phyloP scores from a whole-genome alignment of 371 early-diverging fungal species.

The Syncephalastrum contaminatum region DNA sequence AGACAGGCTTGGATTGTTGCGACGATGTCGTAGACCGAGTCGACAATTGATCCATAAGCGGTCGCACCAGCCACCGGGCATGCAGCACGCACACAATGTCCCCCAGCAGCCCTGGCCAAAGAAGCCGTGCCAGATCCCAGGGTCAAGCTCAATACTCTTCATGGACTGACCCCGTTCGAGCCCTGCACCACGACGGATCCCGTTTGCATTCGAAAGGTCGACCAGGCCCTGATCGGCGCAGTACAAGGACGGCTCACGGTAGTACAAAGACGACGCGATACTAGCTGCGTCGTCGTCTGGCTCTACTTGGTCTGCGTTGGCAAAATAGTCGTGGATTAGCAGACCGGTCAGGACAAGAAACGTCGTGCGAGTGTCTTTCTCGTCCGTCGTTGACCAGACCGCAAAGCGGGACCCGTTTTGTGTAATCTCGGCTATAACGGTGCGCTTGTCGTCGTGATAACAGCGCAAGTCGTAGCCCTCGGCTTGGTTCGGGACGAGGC shows the following conservation, averaged over 20 bases:
- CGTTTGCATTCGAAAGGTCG: conserved; percentile 12
- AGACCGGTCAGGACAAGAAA: conserved; percentile 30
- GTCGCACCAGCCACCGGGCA: conserved; percentile 52
- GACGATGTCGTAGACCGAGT: conserved; percentile 6
- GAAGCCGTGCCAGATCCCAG: conserved; percentile 39
- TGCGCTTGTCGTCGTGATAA: conserved; percentile 1
- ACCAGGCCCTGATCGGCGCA: conserved; percentile 36
- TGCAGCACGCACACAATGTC: conserved; percentile 47
- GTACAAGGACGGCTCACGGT: conserved; percentile 10
- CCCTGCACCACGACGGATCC: conserved; percentile 16
- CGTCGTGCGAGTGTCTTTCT: conserved; percentile 11
- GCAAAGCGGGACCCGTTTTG: conserved; percentile 6
- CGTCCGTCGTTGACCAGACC: conserved; percentile 6
- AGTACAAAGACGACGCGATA: conserved; percentile 14
- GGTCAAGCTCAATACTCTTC: conserved; percentile 44
- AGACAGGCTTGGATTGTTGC: conserved; percentile 3
- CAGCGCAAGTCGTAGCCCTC: conserved; percentile 7
- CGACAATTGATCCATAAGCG: conserved; percentile 26
- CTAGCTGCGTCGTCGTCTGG: conserved; percentile 22
- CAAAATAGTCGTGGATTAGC: conserved; percentile 19
- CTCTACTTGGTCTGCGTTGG: conserved; percentile 8
- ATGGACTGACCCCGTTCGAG: conserved; percentile 16
- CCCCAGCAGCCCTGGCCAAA: conserved; percentile 46
- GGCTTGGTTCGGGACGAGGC: conserved; percentile 7
- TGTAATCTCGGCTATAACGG: conserved; percentile 7